These are phyloP conservation scores for Astrocystis sublimbata DNA, from an alignment of 495 filamentous ascomycete species.

Conservation along the genomic window DNA sequence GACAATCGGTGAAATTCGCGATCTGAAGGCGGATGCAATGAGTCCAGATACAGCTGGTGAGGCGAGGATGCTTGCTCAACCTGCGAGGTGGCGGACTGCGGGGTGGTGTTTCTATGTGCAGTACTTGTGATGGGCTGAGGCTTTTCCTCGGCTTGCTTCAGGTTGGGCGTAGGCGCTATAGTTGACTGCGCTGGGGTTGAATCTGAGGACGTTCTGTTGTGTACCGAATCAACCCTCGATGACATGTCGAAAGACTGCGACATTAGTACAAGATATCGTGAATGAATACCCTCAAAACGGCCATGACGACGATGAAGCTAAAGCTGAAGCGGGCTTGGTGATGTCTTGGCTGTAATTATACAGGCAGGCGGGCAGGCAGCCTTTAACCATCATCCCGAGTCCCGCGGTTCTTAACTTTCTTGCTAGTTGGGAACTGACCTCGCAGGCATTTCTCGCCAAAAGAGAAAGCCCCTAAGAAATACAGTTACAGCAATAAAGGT, in stretches of 20 bases:
- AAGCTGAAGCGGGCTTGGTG: constrained; percentile 16
- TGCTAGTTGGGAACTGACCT: too few relatives aligned
- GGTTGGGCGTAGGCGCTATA: not conserved
- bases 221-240: not conserved
- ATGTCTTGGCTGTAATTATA: constrained; percentile 9
- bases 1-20: constrained; percentile 47
- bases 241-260: not conserved
- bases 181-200: not conserved
- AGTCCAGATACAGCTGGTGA: constrained; percentile 51
- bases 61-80: not conserved
- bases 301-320: constrained; percentile 7
- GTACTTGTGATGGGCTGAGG: not conserved
- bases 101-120: not conserved
- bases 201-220: not conserved
- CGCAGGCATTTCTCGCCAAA: too few relatives aligned
- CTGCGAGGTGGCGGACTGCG: not conserved
- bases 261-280: not conserved
- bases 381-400: not conserved
- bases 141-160: not conserved
- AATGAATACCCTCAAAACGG: not conserved
- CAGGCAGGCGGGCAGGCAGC: not conserved
- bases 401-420: too few relatives aligned
- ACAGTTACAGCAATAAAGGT: not conserved
- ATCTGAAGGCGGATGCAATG: constrained; percentile 44
- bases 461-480: too few relatives aligned